These are phyloP conservation scores for Setaria italica DNA, from an alignment of 202 grass and related monocot genomes.

Conservation along the genomic window DNA sequence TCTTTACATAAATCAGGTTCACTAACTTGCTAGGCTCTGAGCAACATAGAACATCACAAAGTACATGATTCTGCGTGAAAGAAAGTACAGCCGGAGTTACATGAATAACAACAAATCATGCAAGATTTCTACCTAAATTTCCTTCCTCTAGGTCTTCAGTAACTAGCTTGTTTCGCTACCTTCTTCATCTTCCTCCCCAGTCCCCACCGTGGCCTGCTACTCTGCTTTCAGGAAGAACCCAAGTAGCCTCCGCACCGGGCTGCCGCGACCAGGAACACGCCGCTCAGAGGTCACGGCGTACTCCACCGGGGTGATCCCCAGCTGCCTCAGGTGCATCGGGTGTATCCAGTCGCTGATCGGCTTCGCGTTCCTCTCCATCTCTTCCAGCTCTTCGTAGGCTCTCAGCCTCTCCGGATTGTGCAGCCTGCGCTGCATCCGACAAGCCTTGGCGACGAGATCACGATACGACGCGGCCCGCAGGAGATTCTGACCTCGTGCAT, in stretches of 20 bases:
- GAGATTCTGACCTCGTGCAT: too few relatives aligned
- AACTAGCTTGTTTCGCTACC: too few relatives aligned
- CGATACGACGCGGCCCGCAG: background rate
- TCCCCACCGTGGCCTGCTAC: background rate
- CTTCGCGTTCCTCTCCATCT: background rate
- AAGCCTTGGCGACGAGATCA: too few relatives aligned
- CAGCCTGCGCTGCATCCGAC: background rate
- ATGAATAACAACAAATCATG: too few relatives aligned
- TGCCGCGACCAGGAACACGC: background rate
- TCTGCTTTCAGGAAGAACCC: constrained; percentile 13
- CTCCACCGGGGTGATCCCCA: background rate
- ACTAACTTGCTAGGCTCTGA: too few relatives aligned
- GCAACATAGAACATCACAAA: too few relatives aligned
- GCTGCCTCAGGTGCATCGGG: background rate
- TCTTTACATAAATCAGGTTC: too few relatives aligned
- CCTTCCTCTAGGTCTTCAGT: too few relatives aligned
- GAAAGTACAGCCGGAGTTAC: too few relatives aligned
- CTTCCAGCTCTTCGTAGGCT: background rate
- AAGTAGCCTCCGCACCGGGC: background rate
- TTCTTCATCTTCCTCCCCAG: too few relatives aligned
- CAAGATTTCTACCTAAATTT: too few relatives aligned
- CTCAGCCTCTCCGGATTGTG: background rate
- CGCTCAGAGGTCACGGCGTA: background rate
- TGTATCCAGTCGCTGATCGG: background rate
- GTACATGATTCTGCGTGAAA: too few relatives aligned